A percentile compares a stretch with the other conserved stretches of the same genome.
phyloP scores from a whole-genome alignment of 768 basidiomycete species.

The Kwoniella europaea region DNA sequence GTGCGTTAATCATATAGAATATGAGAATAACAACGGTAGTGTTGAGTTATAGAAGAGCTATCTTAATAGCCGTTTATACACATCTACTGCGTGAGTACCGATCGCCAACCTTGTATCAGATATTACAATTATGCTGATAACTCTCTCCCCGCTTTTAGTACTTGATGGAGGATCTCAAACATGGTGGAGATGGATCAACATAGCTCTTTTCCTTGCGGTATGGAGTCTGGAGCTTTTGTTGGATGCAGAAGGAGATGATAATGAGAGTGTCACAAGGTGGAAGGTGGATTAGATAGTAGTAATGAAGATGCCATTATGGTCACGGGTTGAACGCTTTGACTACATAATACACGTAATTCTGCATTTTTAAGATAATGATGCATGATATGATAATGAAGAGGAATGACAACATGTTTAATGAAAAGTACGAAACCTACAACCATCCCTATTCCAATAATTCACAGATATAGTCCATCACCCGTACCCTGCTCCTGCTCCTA shows the following conservation, averaged over 20 bases:
- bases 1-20: constrained; percentile 28
- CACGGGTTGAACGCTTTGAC: too few species aligned
- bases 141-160: constrained; percentile 28
- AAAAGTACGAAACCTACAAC: not conserved
- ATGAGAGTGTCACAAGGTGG: constrained; percentile 52
- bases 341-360: not conserved
- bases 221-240: constrained; percentile 57
- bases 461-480: not conserved
- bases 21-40: constrained; percentile 57
- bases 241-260: constrained; percentile 55
- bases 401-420: constrained; percentile 5
- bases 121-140: constrained; percentile 10
- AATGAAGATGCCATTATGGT: too few species aligned
- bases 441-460: not conserved
- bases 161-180: constrained; percentile 57
- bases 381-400: not conserved
- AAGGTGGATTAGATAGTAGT: constrained; percentile 47
- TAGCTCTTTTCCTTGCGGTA: constrained; percentile 50
- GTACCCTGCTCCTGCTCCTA: not conserved
- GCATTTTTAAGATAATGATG: not conserved
- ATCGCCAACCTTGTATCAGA: not conserved
- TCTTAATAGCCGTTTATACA: constrained; percentile 59
- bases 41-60: constrained; percentile 55
- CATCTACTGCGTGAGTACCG: constrained; percentile 55
- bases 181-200: constrained; percentile 58